Percentiles rank a stretch among this genome's conserved stretches.
Evolutionary conservation across 2,329 filamentous ascomycete species (phyloP).

Genomic region (Ophiostoma himal-ulmi): DNA sequence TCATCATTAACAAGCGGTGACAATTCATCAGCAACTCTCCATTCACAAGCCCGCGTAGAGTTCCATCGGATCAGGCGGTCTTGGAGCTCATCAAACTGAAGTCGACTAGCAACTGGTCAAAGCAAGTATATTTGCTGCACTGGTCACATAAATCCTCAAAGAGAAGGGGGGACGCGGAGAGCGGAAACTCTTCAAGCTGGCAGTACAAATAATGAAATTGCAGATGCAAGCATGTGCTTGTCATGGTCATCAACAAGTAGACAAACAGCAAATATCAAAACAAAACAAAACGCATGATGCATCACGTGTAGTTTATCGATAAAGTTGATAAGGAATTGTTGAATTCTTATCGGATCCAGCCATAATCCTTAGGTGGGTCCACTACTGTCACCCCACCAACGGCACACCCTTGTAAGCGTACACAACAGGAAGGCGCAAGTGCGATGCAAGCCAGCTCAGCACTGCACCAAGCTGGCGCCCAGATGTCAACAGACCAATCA

Average conservation of each 20-base stretch:
- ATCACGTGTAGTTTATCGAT: not conserved
- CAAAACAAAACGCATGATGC: not conserved
- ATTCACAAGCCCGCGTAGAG: not conserved
- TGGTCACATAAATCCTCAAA: not conserved
- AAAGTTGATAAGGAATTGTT: not conserved
- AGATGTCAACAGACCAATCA: constrained; percentile 18
- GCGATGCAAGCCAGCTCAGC: constrained; percentile 10
- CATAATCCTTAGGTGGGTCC: constrained; percentile 4
- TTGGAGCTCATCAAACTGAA: constrained; percentile 3
- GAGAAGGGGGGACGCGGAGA: not conserved
- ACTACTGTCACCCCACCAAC: constrained; percentile 22
- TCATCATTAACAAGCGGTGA: not conserved
- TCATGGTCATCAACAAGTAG: not conserved
- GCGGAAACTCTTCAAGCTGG: not conserved
- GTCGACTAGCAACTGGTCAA: not conserved
- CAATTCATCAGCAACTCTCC: not conserved
- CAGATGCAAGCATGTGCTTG: not conserved
- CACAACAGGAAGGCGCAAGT: constrained; percentile 10
- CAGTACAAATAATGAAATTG: not conserved
- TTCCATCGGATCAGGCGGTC: not conserved
- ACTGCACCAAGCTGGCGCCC: constrained; percentile 10
- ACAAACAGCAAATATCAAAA: not conserved
- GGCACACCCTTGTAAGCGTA: constrained; percentile 12
- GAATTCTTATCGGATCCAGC: not conserved
- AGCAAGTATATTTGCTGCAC: not conserved